Percentiles rank a stretch among this genome's conserved stretches.
Evolutionary conservation across 371 early-diverging fungal species (phyloP).

Genomic region (Cokeromyces recurvatus): DNA sequence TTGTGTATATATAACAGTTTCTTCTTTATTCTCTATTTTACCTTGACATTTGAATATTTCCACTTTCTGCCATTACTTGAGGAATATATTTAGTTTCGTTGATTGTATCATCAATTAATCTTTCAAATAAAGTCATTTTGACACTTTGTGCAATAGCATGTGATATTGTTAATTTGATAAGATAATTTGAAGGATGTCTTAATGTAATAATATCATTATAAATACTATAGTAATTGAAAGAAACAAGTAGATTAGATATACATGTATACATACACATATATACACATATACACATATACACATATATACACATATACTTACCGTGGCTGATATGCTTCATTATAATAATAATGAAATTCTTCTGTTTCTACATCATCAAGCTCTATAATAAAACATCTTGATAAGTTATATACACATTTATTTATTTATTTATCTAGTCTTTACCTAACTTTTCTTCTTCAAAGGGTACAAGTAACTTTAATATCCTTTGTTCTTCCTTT

Average conservation of each 20-base stretch:
- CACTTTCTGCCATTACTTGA: constrained; percentile 76
- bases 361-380: constrained; percentile 80
- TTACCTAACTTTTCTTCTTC: constrained; percentile 70
- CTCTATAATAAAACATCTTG: constrained; percentile 21
- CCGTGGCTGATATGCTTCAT: constrained; percentile 65
- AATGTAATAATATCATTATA: constrained; percentile 56
- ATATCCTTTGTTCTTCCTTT: constrained; percentile 73
- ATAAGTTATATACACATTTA: no score
- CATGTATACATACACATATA: background rate
- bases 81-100: constrained; percentile 84
- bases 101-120: constrained; percentile 78
- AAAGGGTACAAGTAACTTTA: constrained; percentile 63
- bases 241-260: no score
- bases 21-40: constrained; percentile 8
- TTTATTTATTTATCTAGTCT: no score
- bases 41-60: constrained; percentile 73
- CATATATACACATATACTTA: no score
- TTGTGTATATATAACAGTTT: no score
- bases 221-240: constrained; percentile 17
- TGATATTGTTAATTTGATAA: constrained; percentile 72
- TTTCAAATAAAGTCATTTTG: constrained; percentile 81
- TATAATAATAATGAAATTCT: constrained; percentile 90
- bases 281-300: background rate
- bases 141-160: constrained; percentile 87
- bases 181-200: constrained; percentile 48